phyloP scores from a whole-genome alignment of 2,329 filamentous ascomycete genomes.

The Didymellaceae sp. region DNA sequence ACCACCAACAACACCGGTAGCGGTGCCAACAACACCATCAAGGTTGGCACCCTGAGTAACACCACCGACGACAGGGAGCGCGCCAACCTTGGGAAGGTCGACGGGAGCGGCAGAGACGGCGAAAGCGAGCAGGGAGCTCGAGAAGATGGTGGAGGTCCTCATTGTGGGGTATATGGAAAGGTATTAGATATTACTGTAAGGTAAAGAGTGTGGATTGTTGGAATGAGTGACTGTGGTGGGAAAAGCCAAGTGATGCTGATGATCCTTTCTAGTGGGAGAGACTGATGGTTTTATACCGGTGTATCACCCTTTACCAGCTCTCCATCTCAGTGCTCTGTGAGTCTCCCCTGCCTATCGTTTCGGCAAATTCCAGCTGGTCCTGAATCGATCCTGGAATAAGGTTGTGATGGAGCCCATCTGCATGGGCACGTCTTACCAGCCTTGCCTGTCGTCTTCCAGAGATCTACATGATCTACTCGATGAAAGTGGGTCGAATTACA shows the following conservation, averaged over 20 bases:
- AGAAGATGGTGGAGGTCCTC: conserved; percentile 7
- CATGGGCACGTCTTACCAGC: background rate
- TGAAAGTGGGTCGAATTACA: background rate
- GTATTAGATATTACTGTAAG: conserved; percentile 7
- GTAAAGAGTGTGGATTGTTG: background rate
- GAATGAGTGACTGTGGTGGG: conserved; percentile 16
- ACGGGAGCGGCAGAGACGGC: conserved; percentile 11
- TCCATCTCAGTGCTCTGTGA: conserved; percentile 3
- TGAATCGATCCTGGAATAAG: background rate
- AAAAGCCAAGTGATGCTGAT: conserved; percentile 12
- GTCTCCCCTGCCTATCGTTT: background rate
- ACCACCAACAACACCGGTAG: no score
- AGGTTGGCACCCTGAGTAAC: background rate
- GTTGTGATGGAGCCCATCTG: background rate
- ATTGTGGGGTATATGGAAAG: conserved; percentile 11
- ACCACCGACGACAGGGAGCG: conserved; percentile 4
- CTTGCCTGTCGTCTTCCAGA: background rate
- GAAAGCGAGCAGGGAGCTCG: conserved; percentile 15
- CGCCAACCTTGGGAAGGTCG: conserved; percentile 1
- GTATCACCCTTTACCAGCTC: background rate
- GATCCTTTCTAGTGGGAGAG: background rate
- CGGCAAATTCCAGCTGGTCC: conserved; percentile 7
- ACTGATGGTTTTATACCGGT: conserved; percentile 10
- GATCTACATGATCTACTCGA: conserved; percentile 8
- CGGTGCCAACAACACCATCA: background rate